A percentile compares a stretch with the other conserved stretches of the same genome.
Conservation (phyloP, 2,329 filamentous ascomycete genomes). For the Cordyceps sp. region DNA sequence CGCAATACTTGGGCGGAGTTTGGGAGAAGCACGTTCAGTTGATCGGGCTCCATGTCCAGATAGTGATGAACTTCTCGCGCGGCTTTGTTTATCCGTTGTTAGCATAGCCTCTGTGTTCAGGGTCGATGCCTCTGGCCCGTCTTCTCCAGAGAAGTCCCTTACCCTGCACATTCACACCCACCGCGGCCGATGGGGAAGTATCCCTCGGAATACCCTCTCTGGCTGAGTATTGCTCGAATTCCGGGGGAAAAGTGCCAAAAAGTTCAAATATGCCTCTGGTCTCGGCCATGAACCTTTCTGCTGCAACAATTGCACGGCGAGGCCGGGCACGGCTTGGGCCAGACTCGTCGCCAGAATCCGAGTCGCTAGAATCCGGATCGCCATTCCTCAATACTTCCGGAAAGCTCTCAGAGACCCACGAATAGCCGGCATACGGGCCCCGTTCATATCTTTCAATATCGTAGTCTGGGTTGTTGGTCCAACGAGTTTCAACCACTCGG, state of each 20-base stretch:
- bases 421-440: background rate
- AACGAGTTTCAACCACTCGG: background rate
- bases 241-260: background rate
- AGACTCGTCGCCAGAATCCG: background rate
- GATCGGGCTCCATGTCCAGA: too few species aligned
- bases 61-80: too few species aligned
- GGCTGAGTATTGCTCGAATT: background rate
- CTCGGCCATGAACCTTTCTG: background rate
- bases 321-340: background rate
- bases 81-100: too few species aligned
- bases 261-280: background rate
- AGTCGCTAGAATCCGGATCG: background rate
- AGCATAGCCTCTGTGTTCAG: too few species aligned
- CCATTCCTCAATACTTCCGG: background rate
- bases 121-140: too few species aligned
- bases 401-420: background rate
- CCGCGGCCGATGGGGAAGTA: too few species aligned
- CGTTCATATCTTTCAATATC: background rate
- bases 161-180: too few species aligned
- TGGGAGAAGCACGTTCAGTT: too few species aligned
- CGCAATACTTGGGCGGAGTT: too few species aligned
- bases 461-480: background rate
- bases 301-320: background rate
- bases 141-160: too few species aligned
- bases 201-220: too few species aligned